These are phyloP conservation scores for Rusavskia elegans DNA, from an alignment of 495 filamentous ascomycete genomes.

Conservation along the genomic window DNA sequence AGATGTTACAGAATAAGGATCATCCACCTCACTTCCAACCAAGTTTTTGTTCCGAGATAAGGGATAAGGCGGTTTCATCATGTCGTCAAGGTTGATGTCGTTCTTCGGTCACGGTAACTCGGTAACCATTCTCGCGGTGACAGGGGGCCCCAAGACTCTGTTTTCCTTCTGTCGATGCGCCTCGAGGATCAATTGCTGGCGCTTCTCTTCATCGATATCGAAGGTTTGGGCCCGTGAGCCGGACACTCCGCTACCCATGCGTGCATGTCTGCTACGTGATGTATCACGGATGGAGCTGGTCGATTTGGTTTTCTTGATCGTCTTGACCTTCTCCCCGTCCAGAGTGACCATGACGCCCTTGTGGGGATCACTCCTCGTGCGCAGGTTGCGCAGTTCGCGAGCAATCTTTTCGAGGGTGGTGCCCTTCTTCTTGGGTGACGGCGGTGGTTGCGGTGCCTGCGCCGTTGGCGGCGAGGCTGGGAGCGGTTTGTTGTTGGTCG, in stretches of 20 bases:
- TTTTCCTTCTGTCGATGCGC: conserved; percentile 27
- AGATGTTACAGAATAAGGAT: no score
- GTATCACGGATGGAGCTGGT: conserved; percentile 19
- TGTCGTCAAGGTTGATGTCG: no score
- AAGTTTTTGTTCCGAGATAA: no score
- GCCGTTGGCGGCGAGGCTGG: conserved; percentile 17
- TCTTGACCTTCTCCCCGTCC: conserved; percentile 13
- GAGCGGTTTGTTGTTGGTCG: conserved; percentile 31
- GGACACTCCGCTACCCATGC: conserved; percentile 11
- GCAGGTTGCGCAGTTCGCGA: conserved; percentile 36
- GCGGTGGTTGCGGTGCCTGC: conserved; percentile 13
- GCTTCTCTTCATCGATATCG: conserved; percentile 33
- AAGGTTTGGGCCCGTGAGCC: conserved; percentile 18
- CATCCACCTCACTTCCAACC: no score
- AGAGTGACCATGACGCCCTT: neutral
- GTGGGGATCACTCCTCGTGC: conserved; percentile 15
- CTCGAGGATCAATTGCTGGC: conserved; percentile 32
- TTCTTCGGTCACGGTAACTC: neutral
- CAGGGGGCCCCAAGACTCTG: neutral
- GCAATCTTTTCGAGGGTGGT: conserved; percentile 44
- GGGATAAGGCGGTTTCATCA: no score
- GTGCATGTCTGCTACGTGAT: conserved; percentile 12
- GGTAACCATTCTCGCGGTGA: neutral
- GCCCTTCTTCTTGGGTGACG: conserved; percentile 19
- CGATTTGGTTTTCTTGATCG: conserved; percentile 35